Evolutionary conservation across 257 asterid genomes (phyloP).

Genomic region (Jaltomata sinuosa): DNA sequence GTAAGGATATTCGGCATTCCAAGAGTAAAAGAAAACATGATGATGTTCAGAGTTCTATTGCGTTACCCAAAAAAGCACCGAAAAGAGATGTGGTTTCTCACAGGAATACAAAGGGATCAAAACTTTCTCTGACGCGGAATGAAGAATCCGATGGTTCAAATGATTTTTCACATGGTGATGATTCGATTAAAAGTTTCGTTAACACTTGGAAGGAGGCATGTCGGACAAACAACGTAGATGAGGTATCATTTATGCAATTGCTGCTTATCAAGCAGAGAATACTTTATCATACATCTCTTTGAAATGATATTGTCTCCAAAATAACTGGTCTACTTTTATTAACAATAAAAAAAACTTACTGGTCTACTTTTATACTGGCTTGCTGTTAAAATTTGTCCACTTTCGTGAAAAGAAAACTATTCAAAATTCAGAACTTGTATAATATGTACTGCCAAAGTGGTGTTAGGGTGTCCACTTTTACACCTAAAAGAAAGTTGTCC

Average conservation of each 20-base stretch:
- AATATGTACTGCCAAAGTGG: neutral
- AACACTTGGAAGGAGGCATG: conserved; percentile 87
- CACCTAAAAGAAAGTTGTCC: neutral
- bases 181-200: conserved; percentile 47
- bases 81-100: conserved; percentile 20
- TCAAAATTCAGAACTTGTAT: neutral
- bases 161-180: conserved; percentile 27
- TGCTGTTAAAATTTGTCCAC: neutral
- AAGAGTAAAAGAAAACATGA: conserved; percentile 49
- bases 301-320: neutral
- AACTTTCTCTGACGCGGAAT: conserved; percentile 1
- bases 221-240: conserved; percentile 32
- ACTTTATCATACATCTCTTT: neutral
- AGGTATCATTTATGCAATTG: conserved; percentile 36
- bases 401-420: neutral
- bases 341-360: neutral
- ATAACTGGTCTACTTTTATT: neutral
- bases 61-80: conserved; percentile 31
- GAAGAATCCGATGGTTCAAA: neutral
- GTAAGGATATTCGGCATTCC: conserved; percentile 17
- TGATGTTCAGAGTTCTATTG: conserved; percentile 16
- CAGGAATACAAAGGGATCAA: conserved; percentile 9
- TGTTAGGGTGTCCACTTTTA: neutral
- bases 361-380: neutral
- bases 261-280: neutral